These are phyloP conservation scores for Fistulifera solaris DNA, from an alignment of 108 stramenopile species.

Conservation along the genomic window DNA sequence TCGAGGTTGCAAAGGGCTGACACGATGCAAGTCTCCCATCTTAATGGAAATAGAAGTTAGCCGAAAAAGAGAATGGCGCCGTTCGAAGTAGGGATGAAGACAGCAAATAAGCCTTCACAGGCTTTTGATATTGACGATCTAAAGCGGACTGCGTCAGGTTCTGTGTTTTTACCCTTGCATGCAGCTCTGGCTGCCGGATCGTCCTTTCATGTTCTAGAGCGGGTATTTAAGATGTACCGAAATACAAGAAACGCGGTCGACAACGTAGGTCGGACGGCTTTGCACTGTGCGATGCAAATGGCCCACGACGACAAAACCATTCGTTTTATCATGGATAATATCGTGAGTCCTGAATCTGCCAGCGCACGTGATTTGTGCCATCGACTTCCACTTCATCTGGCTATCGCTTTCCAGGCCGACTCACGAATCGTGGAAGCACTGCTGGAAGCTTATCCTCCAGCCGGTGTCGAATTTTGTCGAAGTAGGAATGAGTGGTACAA, in stretches of 20 bases:
- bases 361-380: conserved; percentile 18
- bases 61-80: too few relatives aligned
- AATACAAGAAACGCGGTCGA: not conserved
- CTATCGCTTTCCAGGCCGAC: conserved; percentile 19
- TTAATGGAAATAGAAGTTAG: not conserved
- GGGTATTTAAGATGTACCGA: conserved; percentile 13
- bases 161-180: conserved; percentile 29
- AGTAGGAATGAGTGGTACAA: conserved; percentile 5
- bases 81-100: too few relatives aligned
- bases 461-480: conserved; percentile 17
- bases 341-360: conserved; percentile 13
- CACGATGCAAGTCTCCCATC: not conserved
- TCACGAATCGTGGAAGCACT: conserved; percentile 16
- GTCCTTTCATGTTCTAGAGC: conserved; percentile 18
- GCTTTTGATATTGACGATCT: too few relatives aligned
- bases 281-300: conserved; percentile 1
- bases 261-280: not conserved
- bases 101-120: too few relatives aligned
- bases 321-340: not conserved
- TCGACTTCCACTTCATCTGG: conserved; percentile 31
- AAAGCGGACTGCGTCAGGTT: too few relatives aligned
- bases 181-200: conserved; percentile 32
- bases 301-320: not conserved
- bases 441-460: conserved; percentile 21
- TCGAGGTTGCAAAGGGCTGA: not conserved